phyloP scores from a whole-genome alignment of 495 filamentous ascomycete species.

The Cercophora scortea region DNA sequence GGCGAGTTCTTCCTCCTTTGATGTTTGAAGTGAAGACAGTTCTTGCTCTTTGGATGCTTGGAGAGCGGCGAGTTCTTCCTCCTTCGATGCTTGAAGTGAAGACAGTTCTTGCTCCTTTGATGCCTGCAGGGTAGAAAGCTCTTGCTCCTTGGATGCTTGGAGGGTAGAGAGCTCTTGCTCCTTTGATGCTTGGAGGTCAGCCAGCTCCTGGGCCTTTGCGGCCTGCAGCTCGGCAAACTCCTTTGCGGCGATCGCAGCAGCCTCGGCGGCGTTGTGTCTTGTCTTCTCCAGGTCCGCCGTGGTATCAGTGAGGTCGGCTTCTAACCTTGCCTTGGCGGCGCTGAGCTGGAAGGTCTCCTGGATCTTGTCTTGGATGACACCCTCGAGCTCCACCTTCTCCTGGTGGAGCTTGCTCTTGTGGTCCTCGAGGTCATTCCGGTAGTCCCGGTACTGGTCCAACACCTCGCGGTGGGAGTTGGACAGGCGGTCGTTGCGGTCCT shows the following conservation, averaged over 20 bases:
- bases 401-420: conserved; percentile 15
- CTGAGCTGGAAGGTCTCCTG: conserved; percentile 22
- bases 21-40: conserved; percentile 9
- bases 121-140: conserved; percentile 10
- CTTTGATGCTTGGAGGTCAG: not conserved
- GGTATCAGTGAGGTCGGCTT: conserved; percentile 20
- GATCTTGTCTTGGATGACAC: conserved; percentile 17
- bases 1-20: conserved; percentile 9
- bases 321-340: conserved; percentile 13
- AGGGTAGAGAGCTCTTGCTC: conserved; percentile 6
- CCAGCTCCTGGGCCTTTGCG: conserved; percentile 8
- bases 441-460: conserved; percentile 28
- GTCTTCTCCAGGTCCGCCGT: conserved; percentile 11
- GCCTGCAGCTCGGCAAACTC: conserved; percentile 12
- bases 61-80: conserved; percentile 5
- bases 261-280: conserved; percentile 9
- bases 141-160: conserved; percentile 13
- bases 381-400: conserved; percentile 24
- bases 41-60: conserved; percentile 12
- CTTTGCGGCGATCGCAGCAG: conserved; percentile 3
- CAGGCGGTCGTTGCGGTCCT: conserved; percentile 28
- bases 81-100: conserved; percentile 14
- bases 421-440: conserved; percentile 26
- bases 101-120: conserved; percentile 10
- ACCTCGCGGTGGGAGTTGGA: conserved; percentile 24